phyloP scores from a whole-genome alignment of 1,284 basidiomycete species.

The Malassezia nana region DNA sequence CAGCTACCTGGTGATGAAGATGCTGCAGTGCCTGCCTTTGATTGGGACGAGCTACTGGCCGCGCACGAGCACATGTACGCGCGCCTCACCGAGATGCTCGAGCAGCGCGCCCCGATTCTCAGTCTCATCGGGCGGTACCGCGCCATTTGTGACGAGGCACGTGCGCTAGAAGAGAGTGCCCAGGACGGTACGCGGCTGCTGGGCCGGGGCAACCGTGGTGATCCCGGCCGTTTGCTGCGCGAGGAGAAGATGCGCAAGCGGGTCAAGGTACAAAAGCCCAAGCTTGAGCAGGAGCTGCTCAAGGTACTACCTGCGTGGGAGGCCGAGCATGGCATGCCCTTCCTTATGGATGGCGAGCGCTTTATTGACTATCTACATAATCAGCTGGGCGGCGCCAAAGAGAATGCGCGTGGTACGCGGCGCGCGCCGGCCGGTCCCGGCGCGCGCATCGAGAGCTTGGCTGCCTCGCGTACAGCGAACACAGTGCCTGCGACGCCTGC shows the following conservation, averaged over 20 bases:
- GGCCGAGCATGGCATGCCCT: constrained; percentile 62
- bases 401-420: constrained; percentile 17
- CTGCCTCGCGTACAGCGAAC: constrained; percentile 7
- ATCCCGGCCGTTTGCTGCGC: constrained; percentile 57
- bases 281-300: constrained; percentile 70
- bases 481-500: not conserved
- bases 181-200: constrained; percentile 50
- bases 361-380: constrained; percentile 63
- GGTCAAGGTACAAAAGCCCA: constrained; percentile 85
- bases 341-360: constrained; percentile 74
- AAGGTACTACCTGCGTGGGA: constrained; percentile 78
- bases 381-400: constrained; percentile 30
- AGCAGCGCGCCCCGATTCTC: constrained; percentile 66
- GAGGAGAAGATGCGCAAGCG: constrained; percentile 97
- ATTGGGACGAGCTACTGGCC: constrained; percentile 55
- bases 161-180: constrained; percentile 64
- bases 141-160: constrained; percentile 79
- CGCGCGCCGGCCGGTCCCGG: not conserved
- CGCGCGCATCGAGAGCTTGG: not conserved
- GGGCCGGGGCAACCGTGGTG: constrained; percentile 57
- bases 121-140: constrained; percentile 75
- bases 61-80: constrained; percentile 80
- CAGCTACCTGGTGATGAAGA: constrained; percentile 19
- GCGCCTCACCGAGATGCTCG: constrained; percentile 67
- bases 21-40: constrained; percentile 13